Base-by-base conservation (phyloP, 306 rosid species). In the Carpinus viminea region DNA sequence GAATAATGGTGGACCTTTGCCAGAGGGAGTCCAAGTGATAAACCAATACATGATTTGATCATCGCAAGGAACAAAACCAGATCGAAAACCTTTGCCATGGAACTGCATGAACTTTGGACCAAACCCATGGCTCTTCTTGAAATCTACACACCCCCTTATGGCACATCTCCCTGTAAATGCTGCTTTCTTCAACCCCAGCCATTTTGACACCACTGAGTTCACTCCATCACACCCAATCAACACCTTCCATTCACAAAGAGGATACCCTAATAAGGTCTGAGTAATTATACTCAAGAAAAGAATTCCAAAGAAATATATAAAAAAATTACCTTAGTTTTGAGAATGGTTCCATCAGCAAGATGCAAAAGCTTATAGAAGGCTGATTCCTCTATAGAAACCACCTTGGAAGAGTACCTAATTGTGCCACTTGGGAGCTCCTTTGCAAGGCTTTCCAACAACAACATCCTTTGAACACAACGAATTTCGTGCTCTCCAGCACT, bases 201-300 rank as follows among this genome's bases (percentile, higher is more conserved):
- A 90, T 80, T 83, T 89, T 54, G 91, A 89, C 12, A 90, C 98
- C 70, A 75, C 17, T 0, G 98, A 92, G 82, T 94, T 94, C 68
- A 94, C 91, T 82, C 98, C 94, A 81, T 94, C 98, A 82, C 91
- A 88, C 18, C 94, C 97, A 24, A 94, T 83, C 80, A 92, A 74
- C 24, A 88, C 94, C 97, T 91, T 65, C 8, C 38, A 72, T 73
- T 59, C 68, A 60, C 70, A 68, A 65, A 47, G 65, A 11, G 1
- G 46, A 36, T 34, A 65, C n/a, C 36, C 47, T 17, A 17, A 36
- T 36, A 7, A 65, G 26, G 24, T 24, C 70, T 8, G 34, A 64
- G 47, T 28, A 15, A 34, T 64, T 64, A 64, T 64, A 34, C 21
- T 6, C 43, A 31, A 31, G 34, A 31, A 31, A 31, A 31, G 3